Base-by-base conservation (phyloP, 2,329 filamentous ascomycete genomes). In the Cordyceps cicadae region DNA sequence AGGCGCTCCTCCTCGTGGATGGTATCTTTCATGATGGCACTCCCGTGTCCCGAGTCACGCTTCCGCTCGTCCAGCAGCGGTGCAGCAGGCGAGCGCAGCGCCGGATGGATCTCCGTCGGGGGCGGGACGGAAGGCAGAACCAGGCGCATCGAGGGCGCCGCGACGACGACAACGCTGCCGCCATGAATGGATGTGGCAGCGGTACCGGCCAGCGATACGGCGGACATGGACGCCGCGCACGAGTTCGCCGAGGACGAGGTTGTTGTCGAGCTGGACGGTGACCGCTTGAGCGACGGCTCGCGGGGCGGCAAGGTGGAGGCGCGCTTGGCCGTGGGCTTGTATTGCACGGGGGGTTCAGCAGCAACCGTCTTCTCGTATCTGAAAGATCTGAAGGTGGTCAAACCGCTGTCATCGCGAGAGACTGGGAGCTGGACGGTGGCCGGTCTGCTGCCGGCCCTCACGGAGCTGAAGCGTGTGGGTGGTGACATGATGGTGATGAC, bases 281-380 rank as follows among this genome's bases (percentile, higher is more conserved):
- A 62, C 59, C 64, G 64, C 21, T 51, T 26, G 26, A 34, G 24
- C 7, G 48, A 17, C 11, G 41, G 6, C 41, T 17, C 15, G 14
- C 41, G 41, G 29, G 29, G 29, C 29, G 29, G 29, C 29, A 29
- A 8, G 29, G 29, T 29, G 29, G 29, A 29, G 29, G 29, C 5
- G 5, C 29, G 29, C 29, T 29, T 29, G 5, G 65, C 67, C 49
- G 68, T 24, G 19, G 39, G 76, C 29, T 29, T 29, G 29, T 29
- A 29, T 54, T 77, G 71, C 62, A 83, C 71, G 51, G 84, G 84
- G 62, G 81, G 81, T 70, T 82, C 79, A 53, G 81, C 81, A 66
- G 81, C 78, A 55, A 79, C 73, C 41, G 81, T 83, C 70, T 86
- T 79, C 68, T 87, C 84, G 73, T 87, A 87, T 62, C 82, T 80